phyloP scores from a whole-genome alignment of 1,139 yeast species.

The Pichia sp. region DNA sequence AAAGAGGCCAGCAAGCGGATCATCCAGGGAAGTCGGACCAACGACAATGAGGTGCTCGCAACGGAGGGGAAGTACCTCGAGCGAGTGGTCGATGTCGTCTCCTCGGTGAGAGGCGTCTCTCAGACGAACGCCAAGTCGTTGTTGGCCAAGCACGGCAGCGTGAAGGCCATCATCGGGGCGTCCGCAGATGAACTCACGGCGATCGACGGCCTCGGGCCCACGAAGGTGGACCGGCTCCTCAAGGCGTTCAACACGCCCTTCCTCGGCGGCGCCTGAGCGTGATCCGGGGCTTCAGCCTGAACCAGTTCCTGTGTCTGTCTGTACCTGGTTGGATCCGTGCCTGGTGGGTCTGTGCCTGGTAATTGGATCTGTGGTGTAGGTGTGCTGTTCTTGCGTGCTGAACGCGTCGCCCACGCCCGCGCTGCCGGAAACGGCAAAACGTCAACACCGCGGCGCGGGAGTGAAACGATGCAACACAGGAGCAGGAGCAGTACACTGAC shows the following conservation, averaged over 20 bases:
- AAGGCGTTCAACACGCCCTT: slow-evolving; percentile 15
- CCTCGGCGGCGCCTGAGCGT: background rate
- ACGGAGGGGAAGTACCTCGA: slow-evolving; percentile 33
- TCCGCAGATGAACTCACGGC: slow-evolving; percentile 22
- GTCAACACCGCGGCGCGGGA: background rate
- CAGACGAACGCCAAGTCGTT: slow-evolving; percentile 44
- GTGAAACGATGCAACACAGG: no score
- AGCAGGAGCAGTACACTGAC: no score
- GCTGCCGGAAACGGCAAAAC: background rate
- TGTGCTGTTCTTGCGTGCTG: no score
- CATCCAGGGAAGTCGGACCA: slow-evolving; percentile 22
- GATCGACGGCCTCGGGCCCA: slow-evolving; percentile 27
- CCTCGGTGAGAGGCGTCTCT: slow-evolving; percentile 42
- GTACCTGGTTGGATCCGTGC: background rate
- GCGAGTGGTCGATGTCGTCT: slow-evolving; percentile 39
- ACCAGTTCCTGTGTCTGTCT: background rate
- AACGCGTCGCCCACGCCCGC: background rate
- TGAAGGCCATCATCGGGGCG: slow-evolving; percentile 31
- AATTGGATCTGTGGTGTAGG: no score
- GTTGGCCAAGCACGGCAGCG: slow-evolving; percentile 42
- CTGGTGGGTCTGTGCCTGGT: no score
- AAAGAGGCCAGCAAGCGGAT: slow-evolving; percentile 23
- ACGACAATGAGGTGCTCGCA: slow-evolving; percentile 27
- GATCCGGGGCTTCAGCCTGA: background rate
- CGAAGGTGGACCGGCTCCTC: slow-evolving; percentile 22